Base-by-base conservation (phyloP, 305 asterid species). In the Fraxinus baroniana region DNA sequence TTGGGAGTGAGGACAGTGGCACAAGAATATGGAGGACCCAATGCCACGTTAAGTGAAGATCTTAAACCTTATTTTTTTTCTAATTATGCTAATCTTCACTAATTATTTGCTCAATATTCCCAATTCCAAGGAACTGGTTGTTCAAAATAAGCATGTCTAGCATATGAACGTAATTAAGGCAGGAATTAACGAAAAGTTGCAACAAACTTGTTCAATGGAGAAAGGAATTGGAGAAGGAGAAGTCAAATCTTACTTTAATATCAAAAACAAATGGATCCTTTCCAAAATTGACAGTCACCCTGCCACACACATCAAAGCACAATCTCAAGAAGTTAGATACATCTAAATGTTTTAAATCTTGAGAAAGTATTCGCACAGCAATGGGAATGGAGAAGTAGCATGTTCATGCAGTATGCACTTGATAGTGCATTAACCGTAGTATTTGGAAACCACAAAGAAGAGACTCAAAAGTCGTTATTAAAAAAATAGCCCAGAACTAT, bases 1-100 rank as follows among this genome's bases (percentile, higher is more conserved):
- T 96, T 90, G 81, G 90, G 97, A 7, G 98, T 94, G 79, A 93
- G 99, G 91, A 92, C 98, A 20, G 88, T 89, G 81, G 94, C 97
- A 57, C 98, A 96, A 87, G 99, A 94, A 79, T 96, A 96, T 82
- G 99, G 99, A 68, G 99, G 99, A 30, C 39, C 37, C 41, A 70
- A 32, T 70, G 75, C 75, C 20, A 30, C 75, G 30, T 15, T 10
- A 70, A 70, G 35, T 7, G 18, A 26, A 66, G 7, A 26, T 28
- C 6, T 24, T 24, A 24, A 24, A 24, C 26, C 26, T 24, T 24
- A 24, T 24, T 24, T 7, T 20, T 64, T 30, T 37, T 30, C 24
- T 37, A 13, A 24, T 83, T 79, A 60, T 46, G 55, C 39, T 39
- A 82, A 60, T 64, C 60, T 73, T 80, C 76, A 73, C 57, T 62